These are phyloP conservation scores for Hypoxylon trugodes DNA, from an alignment of 495 filamentous ascomycete genomes.

Conservation along the genomic window DNA sequence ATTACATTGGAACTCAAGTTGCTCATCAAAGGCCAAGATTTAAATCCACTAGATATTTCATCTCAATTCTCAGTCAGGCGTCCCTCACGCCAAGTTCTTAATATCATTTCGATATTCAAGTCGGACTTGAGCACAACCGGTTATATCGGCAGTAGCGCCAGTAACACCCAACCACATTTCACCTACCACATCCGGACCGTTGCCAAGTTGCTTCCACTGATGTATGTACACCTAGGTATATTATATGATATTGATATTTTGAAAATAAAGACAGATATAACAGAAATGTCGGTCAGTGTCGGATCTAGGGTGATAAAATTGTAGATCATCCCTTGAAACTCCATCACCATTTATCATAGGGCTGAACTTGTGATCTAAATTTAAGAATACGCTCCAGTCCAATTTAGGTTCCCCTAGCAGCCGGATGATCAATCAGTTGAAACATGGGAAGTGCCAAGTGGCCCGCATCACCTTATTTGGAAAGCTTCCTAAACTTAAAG, in stretches of 20 bases:
- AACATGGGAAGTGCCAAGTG: conserved; percentile 15
- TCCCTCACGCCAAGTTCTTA: not conserved
- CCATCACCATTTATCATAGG: conserved; percentile 14
- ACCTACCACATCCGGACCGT: not conserved
- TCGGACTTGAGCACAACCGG: conserved; percentile 1
- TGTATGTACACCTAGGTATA: too few relatives aligned
- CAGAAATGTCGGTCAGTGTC: too few relatives aligned
- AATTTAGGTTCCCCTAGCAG: conserved; percentile 25
- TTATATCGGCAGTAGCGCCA: conserved; percentile 11
- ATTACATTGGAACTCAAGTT: not conserved
- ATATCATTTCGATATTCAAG: conserved; percentile 11
- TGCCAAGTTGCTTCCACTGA: too few relatives aligned
- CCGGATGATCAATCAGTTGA: conserved; percentile 23
- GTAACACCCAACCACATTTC: conserved; percentile 19
- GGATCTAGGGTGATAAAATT: too few relatives aligned
- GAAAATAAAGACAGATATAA: too few relatives aligned
- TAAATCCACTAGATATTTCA: not conserved
- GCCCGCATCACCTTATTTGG: conserved; percentile 20
- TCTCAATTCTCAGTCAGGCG: not conserved
- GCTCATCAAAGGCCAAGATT: not conserved
- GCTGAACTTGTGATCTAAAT: conserved; percentile 36
- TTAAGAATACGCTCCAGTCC: conserved; percentile 22
- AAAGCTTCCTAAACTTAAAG: conserved; percentile 1
- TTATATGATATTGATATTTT: too few relatives aligned
- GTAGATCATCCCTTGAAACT: not conserved